These are phyloP conservation scores for Catharanthus roseus DNA, from an alignment of 257 asterid species.

Conservation along the genomic window DNA sequence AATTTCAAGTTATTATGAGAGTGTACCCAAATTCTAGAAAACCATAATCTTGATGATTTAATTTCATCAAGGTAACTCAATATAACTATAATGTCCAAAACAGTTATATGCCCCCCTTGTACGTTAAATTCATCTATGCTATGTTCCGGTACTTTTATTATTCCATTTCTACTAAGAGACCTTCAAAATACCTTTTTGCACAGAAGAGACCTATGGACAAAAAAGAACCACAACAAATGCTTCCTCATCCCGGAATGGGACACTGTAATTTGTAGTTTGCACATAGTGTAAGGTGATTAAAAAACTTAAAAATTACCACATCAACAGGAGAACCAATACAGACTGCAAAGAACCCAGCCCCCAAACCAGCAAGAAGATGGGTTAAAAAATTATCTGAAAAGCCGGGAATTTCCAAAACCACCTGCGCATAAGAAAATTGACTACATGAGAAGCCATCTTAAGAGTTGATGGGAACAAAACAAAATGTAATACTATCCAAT, in stretches of 20 bases:
- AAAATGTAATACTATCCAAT: background rate
- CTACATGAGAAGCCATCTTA: conserved; percentile 3
- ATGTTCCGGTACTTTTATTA: background rate
- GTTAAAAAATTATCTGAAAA: conserved; percentile 70
- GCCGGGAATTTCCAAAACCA: conserved; percentile 65
- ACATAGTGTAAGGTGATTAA: background rate
- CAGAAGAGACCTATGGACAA: background rate
- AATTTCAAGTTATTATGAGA: background rate
- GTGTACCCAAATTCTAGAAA: background rate
- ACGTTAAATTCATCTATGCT: background rate
- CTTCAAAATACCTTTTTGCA: background rate
- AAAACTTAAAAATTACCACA: conserved; percentile 49
- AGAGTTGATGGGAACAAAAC: background rate
- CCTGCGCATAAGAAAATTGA: conserved; percentile 38
- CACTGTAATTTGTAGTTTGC: background rate
- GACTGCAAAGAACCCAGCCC: conserved; percentile 97
- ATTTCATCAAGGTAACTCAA: conserved; percentile 2
- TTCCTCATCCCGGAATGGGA: background rate
- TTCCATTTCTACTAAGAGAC: background rate
- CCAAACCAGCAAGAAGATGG: conserved; percentile 83
- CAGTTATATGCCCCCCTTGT: background rate
- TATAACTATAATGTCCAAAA: background rate
- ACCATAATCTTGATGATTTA: background rate
- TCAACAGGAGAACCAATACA: conserved; percentile 92
- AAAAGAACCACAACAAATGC: background rate